phyloP scores from a whole-genome alignment of 257 asterid species.

The Thymus quinquecostatus region DNA sequence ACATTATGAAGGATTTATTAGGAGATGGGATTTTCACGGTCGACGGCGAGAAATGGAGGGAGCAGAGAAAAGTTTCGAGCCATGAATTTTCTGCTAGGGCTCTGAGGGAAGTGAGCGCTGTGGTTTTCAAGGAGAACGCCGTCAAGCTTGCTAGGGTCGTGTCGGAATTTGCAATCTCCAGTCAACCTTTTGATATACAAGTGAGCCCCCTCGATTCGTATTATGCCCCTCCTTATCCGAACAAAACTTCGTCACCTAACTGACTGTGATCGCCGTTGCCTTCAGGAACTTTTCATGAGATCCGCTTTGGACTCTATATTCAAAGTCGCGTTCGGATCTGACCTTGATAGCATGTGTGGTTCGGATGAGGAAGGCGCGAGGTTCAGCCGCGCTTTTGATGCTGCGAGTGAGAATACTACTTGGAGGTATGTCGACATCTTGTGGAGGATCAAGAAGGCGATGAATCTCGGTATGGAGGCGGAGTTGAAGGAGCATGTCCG shows the following conservation, averaged over 20 bases:
- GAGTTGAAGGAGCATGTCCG: constrained; percentile 37
- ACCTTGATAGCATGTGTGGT: constrained; percentile 51
- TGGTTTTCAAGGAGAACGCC: constrained; percentile 52
- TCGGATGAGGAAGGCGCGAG: constrained; percentile 48
- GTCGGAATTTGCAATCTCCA: constrained; percentile 39
- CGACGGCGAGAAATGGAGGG: constrained; percentile 75
- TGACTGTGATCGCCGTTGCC: not conserved
- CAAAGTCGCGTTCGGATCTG: constrained; percentile 58
- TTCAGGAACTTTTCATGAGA: constrained; percentile 62
- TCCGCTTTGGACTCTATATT: constrained; percentile 55
- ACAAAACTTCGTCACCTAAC: not conserved
- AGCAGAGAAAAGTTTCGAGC: constrained; percentile 74
- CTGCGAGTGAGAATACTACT: constrained; percentile 48
- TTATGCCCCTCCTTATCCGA: not conserved
- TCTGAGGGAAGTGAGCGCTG: constrained; percentile 58
- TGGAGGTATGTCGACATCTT: constrained; percentile 55
- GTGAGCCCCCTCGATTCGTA: constrained; percentile 31
- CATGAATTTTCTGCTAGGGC: constrained; percentile 63
- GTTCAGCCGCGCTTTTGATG: constrained; percentile 55
- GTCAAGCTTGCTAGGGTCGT: constrained; percentile 54
- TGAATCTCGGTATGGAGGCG: constrained; percentile 58
- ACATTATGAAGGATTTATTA: constrained; percentile 50
- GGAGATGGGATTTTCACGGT: constrained; percentile 82
- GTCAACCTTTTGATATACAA: constrained; percentile 58
- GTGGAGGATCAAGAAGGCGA: constrained; percentile 58